phyloP scores from a whole-genome alignment of 176 grass and related monocot genomes.

The Saccharum officinarum region DNA sequence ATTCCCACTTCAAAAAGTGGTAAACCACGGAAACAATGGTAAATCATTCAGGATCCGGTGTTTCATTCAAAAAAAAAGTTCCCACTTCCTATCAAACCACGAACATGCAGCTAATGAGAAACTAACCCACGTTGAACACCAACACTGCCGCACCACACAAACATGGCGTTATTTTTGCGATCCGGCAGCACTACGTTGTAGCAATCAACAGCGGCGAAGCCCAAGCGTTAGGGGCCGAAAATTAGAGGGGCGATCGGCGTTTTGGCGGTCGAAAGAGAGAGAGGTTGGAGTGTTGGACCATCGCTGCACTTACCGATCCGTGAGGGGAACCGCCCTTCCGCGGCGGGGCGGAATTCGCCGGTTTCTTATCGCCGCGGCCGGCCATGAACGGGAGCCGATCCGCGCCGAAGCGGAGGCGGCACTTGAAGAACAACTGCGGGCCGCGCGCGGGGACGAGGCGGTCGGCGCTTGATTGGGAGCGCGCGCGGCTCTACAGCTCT shows the following conservation, averaged over 20 bases:
- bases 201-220: not conserved
- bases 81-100: not conserved
- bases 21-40: too few relatives aligned
- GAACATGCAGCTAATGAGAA: not conserved
- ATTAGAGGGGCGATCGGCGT: not conserved
- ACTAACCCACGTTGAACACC: not conserved
- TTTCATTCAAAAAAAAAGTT: not conserved
- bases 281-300: not conserved
- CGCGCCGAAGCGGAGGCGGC: not conserved
- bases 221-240: not conserved
- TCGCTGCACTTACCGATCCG: constrained; percentile 8
- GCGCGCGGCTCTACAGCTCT: too few relatives aligned
- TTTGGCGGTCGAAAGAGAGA: not conserved
- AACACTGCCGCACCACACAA: not conserved
- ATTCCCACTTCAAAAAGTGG: not conserved
- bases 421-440: not conserved
- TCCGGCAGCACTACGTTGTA: not conserved
- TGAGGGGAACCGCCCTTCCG: not conserved
- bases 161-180: not conserved
- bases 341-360: not conserved
- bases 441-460: not conserved
- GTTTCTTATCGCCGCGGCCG: constrained; percentile 2
- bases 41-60: too few relatives aligned
- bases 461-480: too few relatives aligned
- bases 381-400: not conserved